A percentile compares a stretch with the other conserved stretches of the same genome.
phyloP scores from a whole-genome alignment of 2,329 filamentous ascomycete genomes.

The Neocucurbitaria cava region DNA sequence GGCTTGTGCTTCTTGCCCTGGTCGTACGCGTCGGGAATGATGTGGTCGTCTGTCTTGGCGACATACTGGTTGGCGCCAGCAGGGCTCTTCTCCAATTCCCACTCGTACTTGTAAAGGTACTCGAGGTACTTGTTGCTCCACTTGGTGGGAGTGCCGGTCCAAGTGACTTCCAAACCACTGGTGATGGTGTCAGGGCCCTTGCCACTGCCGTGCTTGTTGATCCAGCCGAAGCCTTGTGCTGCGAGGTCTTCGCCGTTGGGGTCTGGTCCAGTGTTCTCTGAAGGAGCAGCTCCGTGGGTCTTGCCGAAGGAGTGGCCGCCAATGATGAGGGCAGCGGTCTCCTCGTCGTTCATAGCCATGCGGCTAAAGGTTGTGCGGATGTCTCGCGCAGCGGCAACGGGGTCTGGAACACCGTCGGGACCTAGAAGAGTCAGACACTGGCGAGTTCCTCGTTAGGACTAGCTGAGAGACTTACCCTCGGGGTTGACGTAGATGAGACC shows the following conservation, averaged over 20 bases:
- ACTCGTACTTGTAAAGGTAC: slow-evolving; percentile 80
- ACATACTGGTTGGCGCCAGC: slow-evolving; percentile 80
- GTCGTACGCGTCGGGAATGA: slow-evolving; percentile 77
- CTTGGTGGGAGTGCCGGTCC: slow-evolving; percentile 77
- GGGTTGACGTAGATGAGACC: slow-evolving; percentile 85
- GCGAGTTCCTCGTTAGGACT: neutral
- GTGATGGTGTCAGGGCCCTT: slow-evolving; percentile 78
- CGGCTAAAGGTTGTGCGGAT: slow-evolving; percentile 77
- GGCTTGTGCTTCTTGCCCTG: slow-evolving; percentile 74
- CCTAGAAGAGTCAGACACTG: slow-evolving; percentile 49
- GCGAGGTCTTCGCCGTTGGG: slow-evolving; percentile 70
- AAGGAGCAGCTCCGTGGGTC: slow-evolving; percentile 75
- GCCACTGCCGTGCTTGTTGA: slow-evolving; percentile 68
- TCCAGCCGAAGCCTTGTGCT: slow-evolving; percentile 76
- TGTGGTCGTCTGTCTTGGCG: slow-evolving; percentile 69
- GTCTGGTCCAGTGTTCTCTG: slow-evolving; percentile 70
- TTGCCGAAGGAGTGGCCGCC: slow-evolving; percentile 83
- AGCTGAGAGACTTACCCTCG: slow-evolving; percentile 51
- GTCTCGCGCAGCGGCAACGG: slow-evolving; percentile 71
- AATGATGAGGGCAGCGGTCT: slow-evolving; percentile 80
- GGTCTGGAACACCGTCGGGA: slow-evolving; percentile 74
- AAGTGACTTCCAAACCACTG: slow-evolving; percentile 78
- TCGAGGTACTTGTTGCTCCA: slow-evolving; percentile 79
- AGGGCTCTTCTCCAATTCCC: slow-evolving; percentile 77
- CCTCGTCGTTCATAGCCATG: slow-evolving; percentile 85